A percentile compares a stretch with the other conserved stretches of the same genome.
Conservation (phyloP, 345 rosid genomes). For the Euphorbia peplus region DNA sequence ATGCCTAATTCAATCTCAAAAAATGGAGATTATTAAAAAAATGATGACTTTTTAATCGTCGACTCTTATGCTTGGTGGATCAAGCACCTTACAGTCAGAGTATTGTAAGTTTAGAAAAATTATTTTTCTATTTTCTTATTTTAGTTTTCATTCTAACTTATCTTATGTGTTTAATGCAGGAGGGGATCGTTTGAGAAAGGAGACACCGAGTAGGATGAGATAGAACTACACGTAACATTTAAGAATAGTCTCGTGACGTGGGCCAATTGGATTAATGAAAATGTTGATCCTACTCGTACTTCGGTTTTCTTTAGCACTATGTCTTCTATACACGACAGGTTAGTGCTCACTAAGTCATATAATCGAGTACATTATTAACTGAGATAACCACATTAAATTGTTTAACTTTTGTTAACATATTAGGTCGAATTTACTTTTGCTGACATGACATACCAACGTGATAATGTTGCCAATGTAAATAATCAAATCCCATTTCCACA, state of each 20-base stretch:
- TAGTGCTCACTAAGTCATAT: not conserved
- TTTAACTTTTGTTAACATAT: too few relatives aligned
- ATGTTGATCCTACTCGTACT: slow-evolving; percentile 8
- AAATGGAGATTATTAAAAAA: slow-evolving; percentile 51
- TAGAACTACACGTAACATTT: slow-evolving; percentile 6
- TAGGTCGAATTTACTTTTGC: too few relatives aligned
- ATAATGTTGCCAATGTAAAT: too few relatives aligned
- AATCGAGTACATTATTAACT: too few relatives aligned
- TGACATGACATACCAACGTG: too few relatives aligned
- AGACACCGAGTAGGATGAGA: slow-evolving; percentile 16
- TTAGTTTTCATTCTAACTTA: not conserved
- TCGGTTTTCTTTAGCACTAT: slow-evolving; percentile 16
- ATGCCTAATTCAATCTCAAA: slow-evolving; percentile 51
- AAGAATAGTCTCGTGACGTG: slow-evolving; percentile 8
- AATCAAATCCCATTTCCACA: too few relatives aligned
- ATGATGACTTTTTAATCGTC: slow-evolving; percentile 46
- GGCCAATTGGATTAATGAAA: slow-evolving; percentile 13
- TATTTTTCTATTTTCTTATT: too few relatives aligned
- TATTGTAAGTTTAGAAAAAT: slow-evolving; percentile 60
- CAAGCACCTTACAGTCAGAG: slow-evolving; percentile 38
- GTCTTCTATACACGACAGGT: slow-evolving; percentile 19
- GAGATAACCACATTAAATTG: too few relatives aligned
- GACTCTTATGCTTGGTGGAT: slow-evolving; percentile 65
- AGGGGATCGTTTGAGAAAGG: slow-evolving; percentile 18
- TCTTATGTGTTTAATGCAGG: not conserved